A percentile compares a stretch with the other conserved stretches of the same genome.
These are phyloP conservation scores for Isabelozyma pseudorhagii DNA, from an alignment of 805 yeast species.

Conservation along the genomic window DNA sequence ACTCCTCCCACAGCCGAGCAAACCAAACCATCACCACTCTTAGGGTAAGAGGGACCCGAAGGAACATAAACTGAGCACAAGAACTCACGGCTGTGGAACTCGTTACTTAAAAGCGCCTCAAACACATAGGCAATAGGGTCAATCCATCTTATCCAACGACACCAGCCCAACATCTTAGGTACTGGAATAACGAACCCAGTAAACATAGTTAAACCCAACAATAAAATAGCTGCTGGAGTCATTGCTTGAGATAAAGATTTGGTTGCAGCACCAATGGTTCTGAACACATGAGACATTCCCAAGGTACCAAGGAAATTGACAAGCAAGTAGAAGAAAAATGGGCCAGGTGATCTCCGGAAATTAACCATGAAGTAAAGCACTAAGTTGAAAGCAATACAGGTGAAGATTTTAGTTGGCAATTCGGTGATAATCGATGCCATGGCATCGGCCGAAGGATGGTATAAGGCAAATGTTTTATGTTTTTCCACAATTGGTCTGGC, in stretches of 20 bases:
- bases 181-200: constrained; percentile 61
- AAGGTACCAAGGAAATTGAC: constrained; percentile 43
- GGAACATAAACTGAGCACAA: constrained; percentile 51
- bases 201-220: constrained; percentile 47
- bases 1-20: constrained; percentile 22
- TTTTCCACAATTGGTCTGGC: constrained; percentile 58
- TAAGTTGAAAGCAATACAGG: constrained; percentile 47
- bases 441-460: constrained; percentile 64
- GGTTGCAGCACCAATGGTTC: constrained; percentile 50
- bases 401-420: constrained; percentile 46
- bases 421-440: constrained; percentile 60
- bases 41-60: constrained; percentile 30
- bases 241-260: constrained; percentile 50
- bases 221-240: constrained; percentile 54
- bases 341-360: constrained; percentile 50
- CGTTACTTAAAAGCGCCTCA: constrained; percentile 57
- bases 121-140: constrained; percentile 58
- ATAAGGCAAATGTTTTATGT: constrained; percentile 54
- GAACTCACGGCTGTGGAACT: constrained; percentile 46
- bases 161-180: constrained; percentile 58
- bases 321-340: constrained; percentile 51
- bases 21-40: constrained; percentile 7
- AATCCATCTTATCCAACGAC: constrained; percentile 61
- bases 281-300: constrained; percentile 54
- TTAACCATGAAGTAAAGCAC: constrained; percentile 52